Base-by-base conservation (phyloP, 228 moss, liverwort and hornwort genomes). In the Sphagnum magellanicum region DNA sequence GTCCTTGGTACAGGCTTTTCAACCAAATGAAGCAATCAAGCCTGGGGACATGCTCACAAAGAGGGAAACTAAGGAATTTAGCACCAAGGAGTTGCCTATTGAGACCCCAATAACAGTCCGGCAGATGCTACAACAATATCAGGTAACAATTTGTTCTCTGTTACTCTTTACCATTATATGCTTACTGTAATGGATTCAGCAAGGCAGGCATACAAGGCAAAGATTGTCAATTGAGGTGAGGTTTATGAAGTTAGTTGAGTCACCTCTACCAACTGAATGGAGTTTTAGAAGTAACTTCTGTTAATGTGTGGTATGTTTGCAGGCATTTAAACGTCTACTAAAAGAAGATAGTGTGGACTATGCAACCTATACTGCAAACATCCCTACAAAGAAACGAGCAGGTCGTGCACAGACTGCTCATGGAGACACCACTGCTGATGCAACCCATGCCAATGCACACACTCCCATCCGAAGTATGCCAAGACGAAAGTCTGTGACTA, bases 321-420 rank as follows among this genome's bases (percentile, higher is more conserved):
- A 91, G 87, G 87, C 85, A 63, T 97, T 97, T 67, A 97, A 97
- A 77, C 93, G 87, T 49, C 68, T 93, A 68, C 78, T 97, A 65
- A 97, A 97, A 78, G 97, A 97, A 66, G 97, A 97, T 80, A 78
- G 81, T 67, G 76, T 85, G 60, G 97, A 97, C 68, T 97, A 91
- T 46, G 76, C 88, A 60, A 78, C 85, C n/a, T 91, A 88, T 49
- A 83, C 91, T 47, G 88, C 91, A 63, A 91, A 71, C 50, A 83
- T 85, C 49, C 74, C 93, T 49, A 67, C 84, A 9, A 97, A 81
- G 78, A 97, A 92, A 72, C 83, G 97, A 72, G 88, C 86, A 12
- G 80, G 81, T 63, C 75, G 84, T 66, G 74, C 72, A 49, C 76
- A 65, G 63, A 64, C 73, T 53, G 69, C 14, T 59, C 74, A 76